Evolutionary conservation across 306 rosid species (phyloP).

Genomic region (Ceratonia siliqua): DNA sequence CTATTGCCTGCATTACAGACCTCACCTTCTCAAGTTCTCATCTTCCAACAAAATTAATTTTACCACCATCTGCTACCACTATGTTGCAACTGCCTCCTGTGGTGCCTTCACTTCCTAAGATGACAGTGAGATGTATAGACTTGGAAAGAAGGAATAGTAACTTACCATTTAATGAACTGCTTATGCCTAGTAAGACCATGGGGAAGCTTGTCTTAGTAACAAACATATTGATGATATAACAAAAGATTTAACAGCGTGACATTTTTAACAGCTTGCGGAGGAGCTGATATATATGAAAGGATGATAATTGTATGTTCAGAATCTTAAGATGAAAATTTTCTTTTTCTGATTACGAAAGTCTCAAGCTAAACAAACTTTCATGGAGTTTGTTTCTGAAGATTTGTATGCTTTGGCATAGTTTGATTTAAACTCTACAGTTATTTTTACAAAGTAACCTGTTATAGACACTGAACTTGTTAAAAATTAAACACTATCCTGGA

Average conservation of each 20-base stretch:
- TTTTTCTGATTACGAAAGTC: too few species aligned
- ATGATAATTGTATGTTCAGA: neutral
- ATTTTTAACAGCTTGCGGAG: neutral
- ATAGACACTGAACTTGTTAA: neutral
- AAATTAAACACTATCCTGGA: neutral
- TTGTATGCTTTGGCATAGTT: neutral
- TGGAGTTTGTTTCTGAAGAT: neutral
- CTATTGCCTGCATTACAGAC: neutral
- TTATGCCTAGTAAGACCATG: neutral
- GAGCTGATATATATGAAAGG: neutral
- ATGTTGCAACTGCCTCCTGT: neutral
- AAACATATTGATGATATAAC: neutral
- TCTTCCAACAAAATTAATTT: neutral
- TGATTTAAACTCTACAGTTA: neutral
- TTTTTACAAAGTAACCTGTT: neutral
- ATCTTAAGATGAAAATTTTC: too few species aligned
- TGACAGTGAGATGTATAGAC: neutral
- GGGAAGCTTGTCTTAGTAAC: neutral
- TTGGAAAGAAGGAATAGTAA: neutral
- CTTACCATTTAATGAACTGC: neutral
- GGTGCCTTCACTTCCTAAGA: conserved; percentile 19
- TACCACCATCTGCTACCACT: neutral
- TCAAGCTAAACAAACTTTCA: neutral
- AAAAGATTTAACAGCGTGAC: neutral
- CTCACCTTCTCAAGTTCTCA: conserved; percentile 4